phyloP scores from a whole-genome alignment of 2,329 filamentous ascomycete genomes.

The Cladophialophora carrionii region DNA sequence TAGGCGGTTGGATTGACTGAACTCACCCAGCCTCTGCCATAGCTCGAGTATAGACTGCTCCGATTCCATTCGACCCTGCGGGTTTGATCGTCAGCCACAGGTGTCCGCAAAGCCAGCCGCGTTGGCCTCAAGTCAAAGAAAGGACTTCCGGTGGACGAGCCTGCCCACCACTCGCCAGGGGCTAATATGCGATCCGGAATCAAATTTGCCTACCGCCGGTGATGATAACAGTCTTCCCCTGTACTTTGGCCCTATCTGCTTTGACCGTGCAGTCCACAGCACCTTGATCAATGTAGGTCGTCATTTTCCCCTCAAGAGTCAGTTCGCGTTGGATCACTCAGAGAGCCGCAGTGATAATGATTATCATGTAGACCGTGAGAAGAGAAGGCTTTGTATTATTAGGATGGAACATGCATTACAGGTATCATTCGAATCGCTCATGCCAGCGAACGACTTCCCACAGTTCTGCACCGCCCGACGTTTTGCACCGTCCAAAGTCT shows the following conservation, averaged over 20 bases:
- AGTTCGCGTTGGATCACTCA: background rate
- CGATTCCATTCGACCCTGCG: background rate
- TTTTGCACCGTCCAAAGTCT: background rate
- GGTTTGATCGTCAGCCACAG: background rate
- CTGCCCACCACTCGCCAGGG: background rate
- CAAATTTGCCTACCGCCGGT: background rate
- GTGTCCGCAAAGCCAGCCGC: background rate
- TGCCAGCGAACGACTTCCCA: background rate
- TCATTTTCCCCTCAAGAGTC: background rate
- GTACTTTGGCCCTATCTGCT: background rate
- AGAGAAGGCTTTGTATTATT: background rate
- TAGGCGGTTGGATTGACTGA: background rate
- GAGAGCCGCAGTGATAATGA: background rate
- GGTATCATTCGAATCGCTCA: background rate
- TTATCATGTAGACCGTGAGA: background rate
- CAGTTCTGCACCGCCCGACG: background rate
- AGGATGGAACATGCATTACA: background rate
- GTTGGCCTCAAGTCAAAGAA: background rate
- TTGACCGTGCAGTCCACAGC: background rate
- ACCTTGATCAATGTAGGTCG: background rate
- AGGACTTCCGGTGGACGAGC: background rate
- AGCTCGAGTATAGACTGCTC: background rate
- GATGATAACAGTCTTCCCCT: background rate
- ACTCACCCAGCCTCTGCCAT: background rate
- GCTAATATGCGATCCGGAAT: background rate